Evolutionary conservation across 352 stramenopile species (phyloP).

Genomic region (Halophytophthora polymorphica): DNA sequence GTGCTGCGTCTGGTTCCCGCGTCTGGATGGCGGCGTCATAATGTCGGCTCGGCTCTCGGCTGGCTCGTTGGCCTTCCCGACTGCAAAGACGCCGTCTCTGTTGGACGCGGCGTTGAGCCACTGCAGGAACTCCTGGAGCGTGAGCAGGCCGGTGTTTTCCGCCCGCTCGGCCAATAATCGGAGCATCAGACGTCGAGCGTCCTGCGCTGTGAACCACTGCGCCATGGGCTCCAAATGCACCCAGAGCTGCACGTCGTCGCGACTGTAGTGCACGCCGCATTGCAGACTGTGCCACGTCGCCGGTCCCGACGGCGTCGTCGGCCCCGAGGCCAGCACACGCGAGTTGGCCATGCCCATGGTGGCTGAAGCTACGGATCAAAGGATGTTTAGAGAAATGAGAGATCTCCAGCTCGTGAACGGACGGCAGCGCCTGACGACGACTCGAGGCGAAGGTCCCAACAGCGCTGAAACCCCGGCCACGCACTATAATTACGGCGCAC

Average conservation of each 20-base stretch:
- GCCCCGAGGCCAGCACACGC: constrained; percentile 8
- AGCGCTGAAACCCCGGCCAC: no score
- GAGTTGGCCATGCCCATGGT: constrained; percentile 25
- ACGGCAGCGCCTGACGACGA: constrained; percentile 1
- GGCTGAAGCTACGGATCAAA: neutral
- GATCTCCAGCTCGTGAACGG: constrained; percentile 21
- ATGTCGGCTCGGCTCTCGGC: constrained; percentile 28
- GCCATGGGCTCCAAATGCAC: constrained; percentile 52
- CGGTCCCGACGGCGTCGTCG: neutral
- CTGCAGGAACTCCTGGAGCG: constrained; percentile 41
- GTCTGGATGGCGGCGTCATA: constrained; percentile 33
- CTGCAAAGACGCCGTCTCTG: constrained; percentile 1
- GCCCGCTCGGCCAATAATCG: constrained; percentile 23
- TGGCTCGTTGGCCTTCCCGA: constrained; percentile 2
- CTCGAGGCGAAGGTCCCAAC: no score
- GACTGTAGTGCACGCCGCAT: constrained; percentile 48
- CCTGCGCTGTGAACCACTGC: constrained; percentile 62
- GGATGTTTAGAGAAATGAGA: neutral
- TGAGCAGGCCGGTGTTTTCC: constrained; percentile 31
- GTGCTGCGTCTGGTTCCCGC: constrained; percentile 10
- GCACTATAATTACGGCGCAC: no score
- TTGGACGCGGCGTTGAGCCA: constrained; percentile 31
- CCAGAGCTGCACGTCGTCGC: constrained; percentile 53
- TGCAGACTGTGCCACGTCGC: constrained; percentile 26
- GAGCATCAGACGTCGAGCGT: constrained; percentile 33